Base-by-base conservation (phyloP, 306 rosid genomes). In the Vigna reflexopilosa region DNA sequence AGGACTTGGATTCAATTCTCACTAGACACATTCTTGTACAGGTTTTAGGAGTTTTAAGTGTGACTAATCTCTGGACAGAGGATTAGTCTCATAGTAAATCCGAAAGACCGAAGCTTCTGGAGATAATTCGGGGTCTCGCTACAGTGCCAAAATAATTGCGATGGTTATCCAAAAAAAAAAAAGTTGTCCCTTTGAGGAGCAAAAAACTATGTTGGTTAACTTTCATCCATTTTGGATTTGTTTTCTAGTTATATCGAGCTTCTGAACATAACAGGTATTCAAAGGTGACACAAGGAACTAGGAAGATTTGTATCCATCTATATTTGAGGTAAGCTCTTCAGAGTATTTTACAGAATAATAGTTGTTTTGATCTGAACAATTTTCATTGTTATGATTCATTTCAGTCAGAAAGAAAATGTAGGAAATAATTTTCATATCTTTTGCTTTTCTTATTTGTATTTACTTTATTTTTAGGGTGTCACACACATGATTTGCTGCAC, bases 401-500 rank as follows among this genome's bases (percentile, higher is more conserved):
- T 55, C 28, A 54, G 67, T 67, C 52, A 28, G 19, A 52, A 74
- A 45, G 30, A 64, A 36, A 74, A 59, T 77, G 45, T 26, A 50
- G 30, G 59, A 30, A 72, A 66, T 76, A 19, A 57, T 77, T 36
- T 75, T 17, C 8, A 62, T 75, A 57, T 72, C 67, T 51, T 26
- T 32, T 34, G 9, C 26, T 62, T 38, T 59, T 20, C 58, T 64
- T 58, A 34, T 52, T 74, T 42, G 19, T 82, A 4, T 44, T 52
- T 76, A 3, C 72, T 55, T 84, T 81, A 78, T 55, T 86, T 70
- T 30, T 78, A 92, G 97, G 98, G 97, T 64, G 94, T 92, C 77
- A 94, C 98, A 16, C 97, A 94, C 83, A 91, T 94, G 82, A 94
- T 94, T 82, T 94, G 97, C 90, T 89, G 94, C 90, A 88, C 95